Percentiles rank a stretch among this genome's conserved stretches.
Conservation (phyloP, 371 early-diverging fungal genomes). For the Astathelohania contejeani region DNA sequence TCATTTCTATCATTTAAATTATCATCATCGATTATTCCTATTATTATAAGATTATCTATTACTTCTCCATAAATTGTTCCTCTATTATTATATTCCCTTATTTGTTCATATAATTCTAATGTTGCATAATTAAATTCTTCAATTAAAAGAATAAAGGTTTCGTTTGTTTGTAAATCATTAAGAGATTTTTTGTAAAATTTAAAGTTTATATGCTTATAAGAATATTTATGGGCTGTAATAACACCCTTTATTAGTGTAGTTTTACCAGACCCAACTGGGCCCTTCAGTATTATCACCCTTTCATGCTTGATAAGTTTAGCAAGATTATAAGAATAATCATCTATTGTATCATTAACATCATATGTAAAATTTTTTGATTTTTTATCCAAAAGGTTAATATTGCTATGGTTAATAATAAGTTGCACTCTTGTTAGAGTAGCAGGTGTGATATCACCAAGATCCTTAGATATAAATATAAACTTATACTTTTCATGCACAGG, state of each 20-base stretch:
- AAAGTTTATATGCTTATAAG: not conserved
- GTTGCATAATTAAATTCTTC: no score
- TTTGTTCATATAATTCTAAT: no score
- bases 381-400: not conserved
- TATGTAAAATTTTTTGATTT: conserved; percentile 1
- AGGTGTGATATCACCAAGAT: conserved; percentile 22
- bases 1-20: no score
- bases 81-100: no score
- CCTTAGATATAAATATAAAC: conserved; percentile 32
- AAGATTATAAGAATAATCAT: no score
- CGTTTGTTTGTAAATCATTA: no score
- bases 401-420: conserved; percentile 11
- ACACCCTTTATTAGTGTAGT: not conserved
- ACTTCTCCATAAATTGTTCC: no score
- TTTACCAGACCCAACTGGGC: not conserved
- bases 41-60: no score
- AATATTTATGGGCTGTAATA: not conserved
- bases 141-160: no score
- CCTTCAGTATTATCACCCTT: not conserved
- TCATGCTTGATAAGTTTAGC: no score
- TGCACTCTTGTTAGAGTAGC: conserved; percentile 37
- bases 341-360: no score
- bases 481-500: conserved; percentile 49
- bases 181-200: conserved; percentile 1
- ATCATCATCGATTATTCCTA: no score